These are phyloP conservation scores for Dendrobium nobile DNA, from an alignment of 106 monocot genomes.

Conservation along the genomic window DNA sequence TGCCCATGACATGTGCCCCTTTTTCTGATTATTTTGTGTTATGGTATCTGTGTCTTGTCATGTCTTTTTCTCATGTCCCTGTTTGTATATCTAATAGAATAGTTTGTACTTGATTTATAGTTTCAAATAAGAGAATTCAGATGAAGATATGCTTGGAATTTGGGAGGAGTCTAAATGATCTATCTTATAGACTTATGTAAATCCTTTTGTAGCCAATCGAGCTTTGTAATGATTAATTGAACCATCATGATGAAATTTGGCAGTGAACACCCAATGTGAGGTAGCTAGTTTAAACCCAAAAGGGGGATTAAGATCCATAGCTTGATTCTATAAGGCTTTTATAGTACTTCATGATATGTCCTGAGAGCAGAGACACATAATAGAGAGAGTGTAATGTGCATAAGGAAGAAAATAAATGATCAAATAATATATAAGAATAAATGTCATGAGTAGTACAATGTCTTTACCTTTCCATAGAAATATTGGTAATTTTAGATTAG, in stretches of 20 bases:
- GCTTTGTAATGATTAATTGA: background rate
- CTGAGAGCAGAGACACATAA: background rate
- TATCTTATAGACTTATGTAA: background rate
- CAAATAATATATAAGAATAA: too few species aligned
- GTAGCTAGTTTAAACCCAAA: background rate
- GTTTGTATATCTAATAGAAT: background rate
- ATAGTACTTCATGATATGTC: background rate
- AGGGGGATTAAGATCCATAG: background rate
- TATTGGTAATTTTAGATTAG: too few species aligned
- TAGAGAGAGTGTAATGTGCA: background rate
- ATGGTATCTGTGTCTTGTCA: too few species aligned
- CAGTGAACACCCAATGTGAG: background rate
- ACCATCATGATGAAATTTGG: background rate
- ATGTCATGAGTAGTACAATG: too few species aligned
- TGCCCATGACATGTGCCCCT: too few species aligned
- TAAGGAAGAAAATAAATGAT: background rate
- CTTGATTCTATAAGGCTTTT: background rate
- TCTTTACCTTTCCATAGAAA: too few species aligned
- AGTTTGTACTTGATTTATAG: background rate
- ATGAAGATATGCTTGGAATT: too few species aligned
- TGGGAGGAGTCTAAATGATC: background rate
- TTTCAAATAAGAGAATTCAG: too few species aligned
- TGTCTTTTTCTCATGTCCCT: too few species aligned
- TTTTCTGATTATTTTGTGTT: too few species aligned
- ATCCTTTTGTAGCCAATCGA: background rate